These are phyloP conservation scores for Achaetomiella virescens DNA, from an alignment of 495 filamentous ascomycete species.

Conservation along the genomic window DNA sequence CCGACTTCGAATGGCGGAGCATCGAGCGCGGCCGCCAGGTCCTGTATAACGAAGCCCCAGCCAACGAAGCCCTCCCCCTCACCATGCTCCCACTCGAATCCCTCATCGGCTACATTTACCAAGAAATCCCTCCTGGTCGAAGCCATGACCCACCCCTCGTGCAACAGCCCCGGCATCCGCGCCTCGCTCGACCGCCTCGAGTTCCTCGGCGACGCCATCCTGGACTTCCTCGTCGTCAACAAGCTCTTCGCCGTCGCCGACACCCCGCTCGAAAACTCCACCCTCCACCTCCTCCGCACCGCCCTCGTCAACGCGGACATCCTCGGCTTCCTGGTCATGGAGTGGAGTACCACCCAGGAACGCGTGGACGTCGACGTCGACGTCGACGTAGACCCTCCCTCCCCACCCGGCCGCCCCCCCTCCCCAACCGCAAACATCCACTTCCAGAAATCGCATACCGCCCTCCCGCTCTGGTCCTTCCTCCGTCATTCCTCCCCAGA, in stretches of 20 bases:
- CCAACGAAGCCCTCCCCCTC: conserved; percentile 24
- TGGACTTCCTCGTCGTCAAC: conserved; percentile 69
- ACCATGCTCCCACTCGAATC: conserved; percentile 43
- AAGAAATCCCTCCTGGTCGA: conserved; percentile 69
- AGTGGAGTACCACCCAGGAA: conserved; percentile 36
- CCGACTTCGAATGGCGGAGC: conserved; percentile 52
- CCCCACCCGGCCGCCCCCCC: background rate
- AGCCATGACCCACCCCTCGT: conserved; percentile 80
- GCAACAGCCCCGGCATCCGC: conserved; percentile 33
- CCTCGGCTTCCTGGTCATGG: conserved; percentile 78
- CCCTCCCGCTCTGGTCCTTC: conserved; percentile 58
- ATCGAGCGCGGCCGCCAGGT: conserved; percentile 30
- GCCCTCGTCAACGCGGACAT: conserved; percentile 79
- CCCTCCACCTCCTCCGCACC: conserved; percentile 70
- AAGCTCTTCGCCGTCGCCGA: conserved; percentile 28
- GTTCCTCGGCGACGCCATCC: conserved; percentile 81
- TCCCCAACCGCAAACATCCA: conserved; percentile 8
- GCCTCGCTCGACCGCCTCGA: conserved; percentile 82
- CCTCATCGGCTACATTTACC: conserved; percentile 65
- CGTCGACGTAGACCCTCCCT: conserved; percentile 9
- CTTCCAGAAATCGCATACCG: conserved; percentile 2
- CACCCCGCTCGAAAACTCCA: conserved; percentile 48
- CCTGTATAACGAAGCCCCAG: conserved; percentile 26
- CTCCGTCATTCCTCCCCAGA: conserved; percentile 52
- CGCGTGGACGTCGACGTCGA: conserved; percentile 23